phyloP scores from a whole-genome alignment of 1,284 basidiomycete species.

The Sporisorium graminicola region DNA sequence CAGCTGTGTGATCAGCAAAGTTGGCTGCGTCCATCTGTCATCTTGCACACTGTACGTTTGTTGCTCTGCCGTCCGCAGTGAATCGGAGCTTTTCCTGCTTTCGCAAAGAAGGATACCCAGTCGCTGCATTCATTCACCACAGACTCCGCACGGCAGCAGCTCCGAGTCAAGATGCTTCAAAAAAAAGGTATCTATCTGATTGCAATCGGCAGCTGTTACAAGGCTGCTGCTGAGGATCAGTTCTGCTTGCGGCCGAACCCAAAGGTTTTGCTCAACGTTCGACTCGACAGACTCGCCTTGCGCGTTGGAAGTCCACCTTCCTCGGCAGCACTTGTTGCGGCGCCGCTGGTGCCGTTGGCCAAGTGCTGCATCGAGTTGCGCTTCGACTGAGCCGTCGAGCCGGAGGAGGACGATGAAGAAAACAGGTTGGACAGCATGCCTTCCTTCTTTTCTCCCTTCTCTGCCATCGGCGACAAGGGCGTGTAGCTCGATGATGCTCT shows the following conservation, averaged over 20 bases:
- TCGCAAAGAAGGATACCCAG: neutral
- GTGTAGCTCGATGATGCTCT: constrained; percentile 43
- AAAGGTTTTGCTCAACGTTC: constrained; percentile 48
- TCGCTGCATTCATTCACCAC: neutral
- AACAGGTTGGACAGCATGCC: constrained; percentile 47
- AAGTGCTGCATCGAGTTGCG: constrained; percentile 33
- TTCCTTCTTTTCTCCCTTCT: constrained; percentile 35
- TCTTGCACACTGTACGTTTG: neutral
- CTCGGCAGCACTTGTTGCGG: constrained; percentile 9
- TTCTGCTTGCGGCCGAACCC: constrained; percentile 46
- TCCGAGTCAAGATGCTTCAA: neutral
- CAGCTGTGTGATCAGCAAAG: neutral
- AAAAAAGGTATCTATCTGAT: neutral
- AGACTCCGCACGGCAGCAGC: neutral
- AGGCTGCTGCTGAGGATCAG: neutral
- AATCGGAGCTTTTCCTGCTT: neutral
- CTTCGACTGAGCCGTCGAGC: constrained; percentile 31
- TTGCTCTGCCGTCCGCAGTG: neutral
- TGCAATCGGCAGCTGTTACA: neutral
- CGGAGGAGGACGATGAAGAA: constrained; percentile 16
- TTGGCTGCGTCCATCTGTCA: neutral
- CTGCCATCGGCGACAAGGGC: constrained; percentile 25
- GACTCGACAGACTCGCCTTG: constrained; percentile 41
- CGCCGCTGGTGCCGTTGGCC: constrained; percentile 8
- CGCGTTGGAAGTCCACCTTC: constrained; percentile 27